Evolutionary conservation across 495 filamentous ascomycete species (phyloP).

Genomic region (Penicillium pancosmium): DNA sequence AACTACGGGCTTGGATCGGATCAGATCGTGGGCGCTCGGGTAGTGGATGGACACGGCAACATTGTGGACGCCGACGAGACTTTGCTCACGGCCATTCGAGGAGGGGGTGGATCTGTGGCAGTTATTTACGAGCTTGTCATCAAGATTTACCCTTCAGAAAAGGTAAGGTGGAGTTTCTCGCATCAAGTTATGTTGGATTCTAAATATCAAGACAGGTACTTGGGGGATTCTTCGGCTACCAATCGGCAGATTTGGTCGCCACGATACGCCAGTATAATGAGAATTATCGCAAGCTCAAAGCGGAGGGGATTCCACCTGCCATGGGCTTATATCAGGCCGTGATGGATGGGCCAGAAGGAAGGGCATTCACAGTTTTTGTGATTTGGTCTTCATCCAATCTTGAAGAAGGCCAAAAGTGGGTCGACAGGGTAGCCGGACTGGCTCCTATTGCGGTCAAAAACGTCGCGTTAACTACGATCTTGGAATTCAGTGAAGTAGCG

Average conservation of each 20-base stretch:
- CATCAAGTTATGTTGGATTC: not conserved
- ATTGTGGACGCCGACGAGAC: constrained; percentile 35
- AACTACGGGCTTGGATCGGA: constrained; percentile 41
- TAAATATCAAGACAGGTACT: constrained; percentile 10
- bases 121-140: constrained; percentile 41
- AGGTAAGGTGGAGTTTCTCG: constrained; percentile 7
- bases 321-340: constrained; percentile 16
- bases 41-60: constrained; percentile 36
- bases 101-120: constrained; percentile 40
- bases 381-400: constrained; percentile 21
- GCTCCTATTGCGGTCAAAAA: constrained; percentile 14
- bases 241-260: constrained; percentile 10
- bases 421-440: constrained; percentile 14
- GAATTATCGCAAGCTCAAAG: constrained; percentile 10
- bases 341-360: constrained; percentile 9
- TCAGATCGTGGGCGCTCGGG: constrained; percentile 41
- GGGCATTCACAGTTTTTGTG: constrained; percentile 7
- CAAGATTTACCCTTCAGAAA: constrained; percentile 33
- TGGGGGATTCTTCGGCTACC: constrained; percentile 13
- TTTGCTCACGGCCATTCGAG: constrained; percentile 38
- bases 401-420: constrained; percentile 17
- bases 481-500: constrained; percentile 10
- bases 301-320: constrained; percentile 11
- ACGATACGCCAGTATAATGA: constrained; percentile 13
- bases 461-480: constrained; percentile 12